A percentile compares a stretch with the other conserved stretches of the same genome.
Conservation (phyloP, 257 asterid species). For the Solanum ossicruentum region DNA sequence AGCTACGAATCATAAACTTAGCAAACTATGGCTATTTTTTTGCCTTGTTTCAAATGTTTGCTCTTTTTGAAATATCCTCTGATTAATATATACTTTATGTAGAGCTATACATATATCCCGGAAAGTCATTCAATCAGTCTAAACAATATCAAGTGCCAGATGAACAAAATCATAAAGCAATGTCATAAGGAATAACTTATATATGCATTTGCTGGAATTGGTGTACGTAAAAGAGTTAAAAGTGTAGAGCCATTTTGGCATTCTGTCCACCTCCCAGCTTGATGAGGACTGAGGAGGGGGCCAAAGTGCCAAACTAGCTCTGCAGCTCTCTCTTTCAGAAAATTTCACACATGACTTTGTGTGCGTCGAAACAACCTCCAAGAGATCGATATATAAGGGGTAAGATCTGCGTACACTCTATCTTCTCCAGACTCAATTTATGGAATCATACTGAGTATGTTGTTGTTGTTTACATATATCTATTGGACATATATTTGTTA, state of each 20-base stretch:
- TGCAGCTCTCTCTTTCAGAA: conserved; percentile 26
- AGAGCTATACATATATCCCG: too few relatives aligned
- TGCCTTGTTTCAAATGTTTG: too few relatives aligned
- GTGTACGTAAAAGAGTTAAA: neutral
- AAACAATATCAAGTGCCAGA: too few relatives aligned
- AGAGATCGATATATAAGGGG: neutral
- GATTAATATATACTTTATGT: too few relatives aligned
- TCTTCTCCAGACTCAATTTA: neutral
- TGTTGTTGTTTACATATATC: too few relatives aligned
- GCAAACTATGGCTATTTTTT: too few relatives aligned
- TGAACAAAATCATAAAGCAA: too few relatives aligned
- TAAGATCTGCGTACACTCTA: neutral
- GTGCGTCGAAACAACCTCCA: neutral
- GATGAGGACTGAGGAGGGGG: conserved; percentile 30
- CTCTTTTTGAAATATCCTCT: too few relatives aligned
- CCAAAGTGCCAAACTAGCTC: conserved; percentile 41
- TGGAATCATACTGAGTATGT: neutral
- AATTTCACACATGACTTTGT: neutral
- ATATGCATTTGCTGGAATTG: neutral
- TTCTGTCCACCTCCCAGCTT: conserved; percentile 58
- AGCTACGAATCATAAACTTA: too few relatives aligned
- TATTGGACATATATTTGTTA: too few relatives aligned
- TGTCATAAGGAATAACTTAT: neutral
- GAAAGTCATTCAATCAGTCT: too few relatives aligned
- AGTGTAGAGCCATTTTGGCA: conserved; percentile 52